Percentiles rank a stretch among this genome's conserved stretches.
These are phyloP conservation scores for Hygrophorus russula DNA, from an alignment of 768 basidiomycete species.

Conservation along the genomic window DNA sequence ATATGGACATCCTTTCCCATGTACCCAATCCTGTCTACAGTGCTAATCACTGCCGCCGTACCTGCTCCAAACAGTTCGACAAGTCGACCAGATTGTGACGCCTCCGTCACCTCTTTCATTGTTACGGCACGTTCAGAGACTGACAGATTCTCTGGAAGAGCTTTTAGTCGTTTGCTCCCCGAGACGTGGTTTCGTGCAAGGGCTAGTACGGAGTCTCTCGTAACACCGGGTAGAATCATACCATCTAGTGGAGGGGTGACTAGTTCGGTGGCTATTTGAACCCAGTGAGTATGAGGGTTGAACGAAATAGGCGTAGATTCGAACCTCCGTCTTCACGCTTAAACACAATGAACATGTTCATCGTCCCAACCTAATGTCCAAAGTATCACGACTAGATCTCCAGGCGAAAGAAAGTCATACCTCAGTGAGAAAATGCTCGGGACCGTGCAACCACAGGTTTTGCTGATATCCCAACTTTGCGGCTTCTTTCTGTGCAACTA, in stretches of 20 bases:
- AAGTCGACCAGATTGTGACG: constrained; percentile 46
- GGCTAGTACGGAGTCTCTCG: constrained; percentile 71
- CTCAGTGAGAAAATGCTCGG: constrained; percentile 48
- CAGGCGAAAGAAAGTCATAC: constrained; percentile 18
- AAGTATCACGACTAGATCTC: constrained; percentile 35
- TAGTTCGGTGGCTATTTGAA: constrained; percentile 52
- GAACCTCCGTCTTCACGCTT: constrained; percentile 55
- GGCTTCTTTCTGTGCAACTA: constrained; percentile 75
- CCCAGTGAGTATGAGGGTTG: constrained; percentile 15
- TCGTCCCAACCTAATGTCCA: constrained; percentile 56
- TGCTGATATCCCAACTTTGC: constrained; percentile 72
- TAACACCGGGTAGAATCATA: constrained; percentile 87
- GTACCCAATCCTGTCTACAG: constrained; percentile 66
- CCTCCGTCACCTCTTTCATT: constrained; percentile 64
- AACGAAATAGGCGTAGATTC: constrained; percentile 3
- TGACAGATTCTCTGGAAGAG: constrained; percentile 43
- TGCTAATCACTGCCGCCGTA: constrained; percentile 68
- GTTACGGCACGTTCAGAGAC: constrained; percentile 63
- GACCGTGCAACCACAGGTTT: constrained; percentile 83
- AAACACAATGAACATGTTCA: constrained; percentile 86
- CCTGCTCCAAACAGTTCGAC: constrained; percentile 81
- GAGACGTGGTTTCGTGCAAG: constrained; percentile 58
- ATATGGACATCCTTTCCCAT: constrained; percentile 51
- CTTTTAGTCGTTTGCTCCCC: constrained; percentile 28
- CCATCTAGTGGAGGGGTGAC: constrained; percentile 86